Base-by-base conservation (phyloP, 305 asterid species). In the Fraxinus sp. region DNA sequence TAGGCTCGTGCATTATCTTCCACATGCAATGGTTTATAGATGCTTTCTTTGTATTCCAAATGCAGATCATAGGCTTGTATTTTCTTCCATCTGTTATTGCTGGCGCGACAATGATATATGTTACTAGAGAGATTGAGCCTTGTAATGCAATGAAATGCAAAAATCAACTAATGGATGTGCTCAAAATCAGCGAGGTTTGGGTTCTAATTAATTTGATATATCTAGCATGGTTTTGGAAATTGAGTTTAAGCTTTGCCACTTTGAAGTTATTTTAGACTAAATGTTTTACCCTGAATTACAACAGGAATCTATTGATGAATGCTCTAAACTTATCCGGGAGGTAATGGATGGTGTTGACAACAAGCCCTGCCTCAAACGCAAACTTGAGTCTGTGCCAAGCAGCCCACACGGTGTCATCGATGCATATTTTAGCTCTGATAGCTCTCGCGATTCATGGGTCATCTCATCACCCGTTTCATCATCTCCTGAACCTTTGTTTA, bases 11-110 rank as follows among this genome's bases (percentile, higher is more conserved):
- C 77, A 66, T 74, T 93, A 85, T 86, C 91, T 82, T 77, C 97
- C 98, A 74, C 92, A 97, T 57, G 35, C 18, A 28, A 55, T 0
- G 70, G 13, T 49, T 79, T 79, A 33, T 33, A 33, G 37, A 33
- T 33, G 37, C 7, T 33, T 33, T 33, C 37, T 33, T 33, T 33
- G 4, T 33, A 33, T 33, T 33, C 37, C 36, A 32, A 68, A 9
- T 88, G 85, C 93, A 96, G 99, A 96, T 90, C 87, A 86, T 86
- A 91, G 93, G 88, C 83, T 94, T 76, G 81, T 78, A 72, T 75
- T 93, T 85, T 86, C 91, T 82, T 77, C 97, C 98, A 76, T 96
- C 99, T 62, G 97, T 93, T 77, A 84, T 93, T 85, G 97, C 98
- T 86, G 85, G 97, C 84, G 97, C 97, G n/a, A 83, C 86, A 1